Conservation (phyloP, 2,329 filamentous ascomycete species). For the Epicoccum sorghinum region DNA sequence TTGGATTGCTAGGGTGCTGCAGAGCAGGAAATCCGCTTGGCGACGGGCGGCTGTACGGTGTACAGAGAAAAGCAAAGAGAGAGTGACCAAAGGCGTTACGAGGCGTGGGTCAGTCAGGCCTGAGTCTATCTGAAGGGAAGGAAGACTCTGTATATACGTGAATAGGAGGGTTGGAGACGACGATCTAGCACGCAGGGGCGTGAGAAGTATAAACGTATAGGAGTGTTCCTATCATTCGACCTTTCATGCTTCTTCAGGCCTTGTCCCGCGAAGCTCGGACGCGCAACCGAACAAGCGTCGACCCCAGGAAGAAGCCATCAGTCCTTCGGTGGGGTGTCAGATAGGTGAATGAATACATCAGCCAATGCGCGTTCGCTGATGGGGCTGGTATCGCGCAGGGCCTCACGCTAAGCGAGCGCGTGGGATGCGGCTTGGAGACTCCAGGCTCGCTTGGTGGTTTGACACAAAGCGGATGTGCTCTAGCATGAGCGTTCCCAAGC, state of each 20-base stretch:
- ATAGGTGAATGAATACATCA: constrained; percentile 27
- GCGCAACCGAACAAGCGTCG: constrained; percentile 19
- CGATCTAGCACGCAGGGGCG: constrained; percentile 17
- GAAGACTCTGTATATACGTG: background rate
- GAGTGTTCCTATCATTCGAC: constrained; percentile 19
- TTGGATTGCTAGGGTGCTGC: constrained; percentile 32
- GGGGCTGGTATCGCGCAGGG: constrained; percentile 28
- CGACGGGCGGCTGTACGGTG: constrained; percentile 9
- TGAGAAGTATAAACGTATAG: constrained; percentile 22
- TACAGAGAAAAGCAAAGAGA: constrained; percentile 24
- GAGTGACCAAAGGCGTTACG: constrained; percentile 1
- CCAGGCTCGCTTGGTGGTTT: background rate
- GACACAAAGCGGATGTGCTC: background rate
- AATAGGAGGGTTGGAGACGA: background rate
- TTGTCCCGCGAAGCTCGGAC: constrained; percentile 23
- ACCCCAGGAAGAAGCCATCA: constrained; percentile 27
- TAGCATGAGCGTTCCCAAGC: constrained; percentile 1
- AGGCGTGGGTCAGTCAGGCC: background rate
- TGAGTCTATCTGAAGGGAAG: background rate
- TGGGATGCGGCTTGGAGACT: constrained; percentile 7
- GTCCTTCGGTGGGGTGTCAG: constrained; percentile 36
- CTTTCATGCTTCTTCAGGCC: constrained; percentile 2
- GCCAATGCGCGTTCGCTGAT: constrained; percentile 34
- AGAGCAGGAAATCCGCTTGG: constrained; percentile 27
- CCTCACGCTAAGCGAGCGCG: constrained; percentile 13